Base-by-base conservation (phyloP, 106 monocot genomes). In the Dendrobium officinale region DNA sequence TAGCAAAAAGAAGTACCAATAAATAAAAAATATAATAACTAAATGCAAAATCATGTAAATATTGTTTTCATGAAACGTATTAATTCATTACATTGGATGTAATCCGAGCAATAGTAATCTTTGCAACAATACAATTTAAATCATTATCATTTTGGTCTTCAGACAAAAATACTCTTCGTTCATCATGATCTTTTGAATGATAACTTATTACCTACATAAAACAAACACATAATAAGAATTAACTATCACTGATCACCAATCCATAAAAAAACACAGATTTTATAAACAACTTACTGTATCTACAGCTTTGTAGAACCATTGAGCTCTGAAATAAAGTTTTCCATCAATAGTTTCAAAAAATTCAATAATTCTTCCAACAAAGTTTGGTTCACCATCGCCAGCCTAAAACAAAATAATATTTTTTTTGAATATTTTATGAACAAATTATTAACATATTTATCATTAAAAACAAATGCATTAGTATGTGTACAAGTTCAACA, bases 281-380 rank as follows among this genome's bases (percentile, higher is more conserved):
- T 27, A 8, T 2, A 17, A 7, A 75, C 19, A n/a, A 64, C 83
- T 44, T 74, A 87, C 86, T 0, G 86, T 87, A 74, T 87, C 86
- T 43, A 77, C 81, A 59, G 83, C 73, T 73, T 78, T 55, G 41
- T 77, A 87, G 67, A 81, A 87, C 86, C 86, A 87, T 67, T 78
- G 80, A 15, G 78, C 77, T 49, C 72, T 80, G n/a, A 87, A 87
- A 66, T 81, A 87, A 20, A 74, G 31, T 7, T 83, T 31, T 19
- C 61, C 41, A 54, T 87, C 81, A 42, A 17, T 0, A 24, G 72
- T 42, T 27, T 83, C 51, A 66, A 87, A 83, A 31, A 87, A 81
- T 72, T 87, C 86, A 20, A 87, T 17, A n/a, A 87, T 81, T n/a
- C 83, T 55, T 22, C 83, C 73, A 29, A 87, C 83, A 80, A 67